Conservation (phyloP, 176 grass and related monocot species). For the Dactylis glomerata region DNA sequence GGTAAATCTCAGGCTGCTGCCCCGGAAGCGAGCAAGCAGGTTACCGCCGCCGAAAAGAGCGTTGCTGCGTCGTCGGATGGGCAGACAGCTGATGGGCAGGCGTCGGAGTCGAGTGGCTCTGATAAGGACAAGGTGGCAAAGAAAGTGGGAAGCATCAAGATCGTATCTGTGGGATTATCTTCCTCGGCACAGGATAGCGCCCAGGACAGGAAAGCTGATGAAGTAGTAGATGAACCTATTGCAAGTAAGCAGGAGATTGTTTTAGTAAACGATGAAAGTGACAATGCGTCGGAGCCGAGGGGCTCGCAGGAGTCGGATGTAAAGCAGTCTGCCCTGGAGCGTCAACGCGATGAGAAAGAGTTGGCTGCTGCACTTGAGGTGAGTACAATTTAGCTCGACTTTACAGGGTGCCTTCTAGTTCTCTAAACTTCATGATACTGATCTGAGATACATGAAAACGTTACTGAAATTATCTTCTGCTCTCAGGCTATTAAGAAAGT, state of each 20-base stretch:
- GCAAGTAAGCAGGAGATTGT: slow-evolving; percentile 31
- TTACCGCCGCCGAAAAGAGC: slow-evolving; percentile 9
- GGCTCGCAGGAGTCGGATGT: slow-evolving; percentile 33
- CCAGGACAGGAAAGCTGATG: slow-evolving; percentile 24
- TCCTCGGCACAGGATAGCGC: slow-evolving; percentile 25
- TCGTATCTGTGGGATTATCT: slow-evolving; percentile 33
- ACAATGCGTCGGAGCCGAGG: slow-evolving; percentile 15
- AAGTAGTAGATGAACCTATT: slow-evolving; percentile 17
- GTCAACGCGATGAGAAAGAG: slow-evolving; percentile 52
- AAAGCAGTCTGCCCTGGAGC: slow-evolving; percentile 32
- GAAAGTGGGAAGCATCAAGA: slow-evolving; percentile 56
- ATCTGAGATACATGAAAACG: not conserved
- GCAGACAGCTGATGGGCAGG: slow-evolving; percentile 20
- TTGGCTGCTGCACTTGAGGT: slow-evolving; percentile 57
- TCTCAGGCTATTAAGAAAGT: slow-evolving; percentile 89
- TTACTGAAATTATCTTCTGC: slow-evolving; percentile 12
- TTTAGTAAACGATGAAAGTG: slow-evolving; percentile 11
- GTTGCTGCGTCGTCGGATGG: slow-evolving; percentile 3
- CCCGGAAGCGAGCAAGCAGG: slow-evolving; percentile 6
- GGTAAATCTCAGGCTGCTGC: slow-evolving; percentile 13
- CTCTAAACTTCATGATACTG: not conserved
- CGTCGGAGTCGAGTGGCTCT: slow-evolving; percentile 23
- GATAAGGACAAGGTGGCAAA: slow-evolving; percentile 34
- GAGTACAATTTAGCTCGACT: slow-evolving; percentile 12
- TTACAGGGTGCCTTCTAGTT: not conserved